Evolutionary conservation across 2,329 filamentous ascomycete species (phyloP), one percentile per base, ranked within the genome.

Genomic region (Lasiodiplodia sp.): DNA sequence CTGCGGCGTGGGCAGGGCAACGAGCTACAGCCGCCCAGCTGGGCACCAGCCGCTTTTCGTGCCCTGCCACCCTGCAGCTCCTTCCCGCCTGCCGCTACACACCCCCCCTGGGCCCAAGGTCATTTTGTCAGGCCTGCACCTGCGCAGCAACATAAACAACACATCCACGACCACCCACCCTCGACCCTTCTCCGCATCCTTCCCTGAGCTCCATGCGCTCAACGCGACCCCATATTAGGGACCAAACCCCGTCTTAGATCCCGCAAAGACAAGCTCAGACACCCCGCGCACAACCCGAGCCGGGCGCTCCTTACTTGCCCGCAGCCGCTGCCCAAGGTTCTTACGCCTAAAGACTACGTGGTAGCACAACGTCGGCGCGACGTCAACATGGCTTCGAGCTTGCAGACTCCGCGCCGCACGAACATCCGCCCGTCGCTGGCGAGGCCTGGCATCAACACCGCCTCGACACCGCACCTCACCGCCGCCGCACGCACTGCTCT

Each of bases 401-500:
- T 67, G 34, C 66, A 68, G 18, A 83, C 82, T 66, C 82, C 82
- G 23, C 77, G 80, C 55, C 74, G 79, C 65, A 72, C 75, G 67
- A 74, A 77, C 49, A 69, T 65, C 56, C 79, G 82, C 57, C 82
- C 81, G 16, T 79, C 79, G 23, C 79, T 82, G 68, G 75, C 75
- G 49, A 75, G 72, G 70, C 69, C 70, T 7, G 47, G 52, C 52
- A 74, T 76, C 67, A 78, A 76, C 72, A 80, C 79, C 31, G 78
- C 79, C 12, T 82, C 81, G 12, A 81, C 80, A 40, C 82, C 82
- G 31, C 82, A 81, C 69, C 75, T 84, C 31, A 76, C 75, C 58
- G 75, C 80, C 56, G 75, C 78, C 68, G 75, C 78, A 47, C 80
- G 77, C 72, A 80, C 79, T 56, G 83, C 84, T 69, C 83, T 90